Base-by-base conservation (phyloP, 768 basidiomycete genomes). In the Kwoniella europaea region DNA sequence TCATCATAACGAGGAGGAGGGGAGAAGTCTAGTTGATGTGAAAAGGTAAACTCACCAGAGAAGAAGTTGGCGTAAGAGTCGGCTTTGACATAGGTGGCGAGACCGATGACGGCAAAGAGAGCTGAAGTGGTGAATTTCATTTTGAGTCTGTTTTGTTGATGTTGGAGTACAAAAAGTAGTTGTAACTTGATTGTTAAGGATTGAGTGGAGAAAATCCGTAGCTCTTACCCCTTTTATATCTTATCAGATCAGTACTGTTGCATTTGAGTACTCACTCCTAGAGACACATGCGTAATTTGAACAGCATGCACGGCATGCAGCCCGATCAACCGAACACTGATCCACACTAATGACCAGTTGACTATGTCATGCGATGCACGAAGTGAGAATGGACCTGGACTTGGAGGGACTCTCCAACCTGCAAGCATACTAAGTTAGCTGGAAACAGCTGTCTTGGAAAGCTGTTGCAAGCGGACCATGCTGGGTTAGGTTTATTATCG, bases 31-130 rank as follows among this genome's bases (percentile, higher is more conserved):
- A 24, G 24, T 24, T 24, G 22, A 22, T 16, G 22, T 29, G 22
- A 22, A 10, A 46, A 9, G 43, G 6, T 9, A 5, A 35, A 63
- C 66, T 68, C 44, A 72, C 71, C 71, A 61, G 44, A 24, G 27
- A 68, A 72, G 71, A 72, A 72, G 56, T 72, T 72, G 67, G 71
- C 71, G 67, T 61, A 72, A 56, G 60, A 68, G 66, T 68, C 67
- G 12, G 71, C 71, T 54, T 60, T 58, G 63, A 62, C 67, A n/a
- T 54, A 50, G 53, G 57, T 35, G 56, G 67, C 66, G 41, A 68
- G 46, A 20, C 61, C 61, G 13, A 66, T 22, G 10, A 70, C 18
- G 18, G 67, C 66, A 18, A 67, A 62, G 52, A 68, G 50, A 53
- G 70, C 41, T 35, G 59, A 46, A 55, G 59, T 54, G 67, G 50